These are phyloP conservation scores for Lasiodiplodia theobromae DNA, from an alignment of 2,329 filamentous ascomycete genomes.

Conservation along the genomic window DNA sequence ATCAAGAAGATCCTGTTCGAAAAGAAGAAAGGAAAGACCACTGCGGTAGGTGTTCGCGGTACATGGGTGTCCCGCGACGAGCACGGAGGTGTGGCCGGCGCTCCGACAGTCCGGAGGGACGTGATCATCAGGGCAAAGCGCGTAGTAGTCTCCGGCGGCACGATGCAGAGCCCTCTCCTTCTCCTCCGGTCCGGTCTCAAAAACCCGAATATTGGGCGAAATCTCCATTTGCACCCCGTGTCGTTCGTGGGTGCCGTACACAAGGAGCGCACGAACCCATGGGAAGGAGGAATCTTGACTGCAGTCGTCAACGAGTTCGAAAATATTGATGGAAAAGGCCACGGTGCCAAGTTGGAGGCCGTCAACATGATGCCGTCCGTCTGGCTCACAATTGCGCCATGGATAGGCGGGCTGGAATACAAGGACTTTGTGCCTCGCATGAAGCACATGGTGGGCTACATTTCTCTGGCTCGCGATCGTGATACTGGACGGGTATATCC, in stretches of 20 bases:
- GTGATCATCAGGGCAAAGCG: conserved; percentile 79
- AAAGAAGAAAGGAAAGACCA: conserved; percentile 58
- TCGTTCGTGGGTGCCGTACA: conserved; percentile 65
- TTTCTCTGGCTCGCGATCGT: conserved; percentile 77
- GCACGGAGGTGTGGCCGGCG: conserved; percentile 63
- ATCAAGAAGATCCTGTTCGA: conserved; percentile 76
- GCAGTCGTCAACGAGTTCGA: conserved; percentile 79
- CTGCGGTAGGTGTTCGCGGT: conserved; percentile 75
- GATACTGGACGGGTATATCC: conserved; percentile 77
- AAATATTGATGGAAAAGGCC: conserved; percentile 79
- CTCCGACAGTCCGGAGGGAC: conserved; percentile 61
- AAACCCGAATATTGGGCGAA: conserved; percentile 81
- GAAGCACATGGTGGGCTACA: conserved; percentile 73
- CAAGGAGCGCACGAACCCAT: conserved; percentile 68
- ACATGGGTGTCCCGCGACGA: conserved; percentile 76
- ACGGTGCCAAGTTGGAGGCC: conserved; percentile 83
- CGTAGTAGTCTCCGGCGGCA: conserved; percentile 79
- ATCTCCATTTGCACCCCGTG: conserved; percentile 83
- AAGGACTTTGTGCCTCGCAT: conserved; percentile 75
- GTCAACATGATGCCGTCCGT: conserved; percentile 76
- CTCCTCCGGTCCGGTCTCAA: conserved; percentile 79
- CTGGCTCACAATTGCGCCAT: conserved; percentile 69
- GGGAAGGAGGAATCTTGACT: conserved; percentile 80
- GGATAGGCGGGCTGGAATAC: conserved; percentile 71
- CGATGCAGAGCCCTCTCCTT: conserved; percentile 77